Conservation (phyloP, 2,329 filamentous ascomycete species). For the Stachybotrys echinatus region DNA sequence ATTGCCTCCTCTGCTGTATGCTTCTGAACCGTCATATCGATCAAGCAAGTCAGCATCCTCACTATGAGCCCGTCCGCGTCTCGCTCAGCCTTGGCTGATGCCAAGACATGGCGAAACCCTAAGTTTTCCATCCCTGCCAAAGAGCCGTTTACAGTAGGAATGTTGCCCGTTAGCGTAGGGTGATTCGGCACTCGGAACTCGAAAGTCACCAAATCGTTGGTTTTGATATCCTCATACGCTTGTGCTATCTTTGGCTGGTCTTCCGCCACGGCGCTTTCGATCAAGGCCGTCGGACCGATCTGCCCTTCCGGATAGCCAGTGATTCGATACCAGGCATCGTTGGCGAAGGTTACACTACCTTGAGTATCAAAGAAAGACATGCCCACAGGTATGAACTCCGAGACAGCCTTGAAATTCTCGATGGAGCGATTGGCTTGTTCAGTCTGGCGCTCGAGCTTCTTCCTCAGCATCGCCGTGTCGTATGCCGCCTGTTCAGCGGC, state of each 20-base stretch:
- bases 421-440: slow-evolving; percentile 48
- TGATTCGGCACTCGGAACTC: slow-evolving; percentile 35
- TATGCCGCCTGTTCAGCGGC: slow-evolving; percentile 55
- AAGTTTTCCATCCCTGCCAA: slow-evolving; percentile 17
- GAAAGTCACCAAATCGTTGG: slow-evolving; percentile 33
- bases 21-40: slow-evolving; percentile 46
- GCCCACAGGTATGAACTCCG: slow-evolving; percentile 68
- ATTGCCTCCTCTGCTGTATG: slow-evolving; percentile 42
- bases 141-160: slow-evolving; percentile 7
- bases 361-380: slow-evolving; percentile 64
- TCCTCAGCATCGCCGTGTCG: slow-evolving; percentile 60
- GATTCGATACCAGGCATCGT: slow-evolving; percentile 58
- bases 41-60: slow-evolving; percentile 43
- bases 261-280: slow-evolving; percentile 40
- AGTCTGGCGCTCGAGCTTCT: slow-evolving; percentile 55
- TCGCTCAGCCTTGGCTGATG: slow-evolving; percentile 41
- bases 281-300: slow-evolving; percentile 27
- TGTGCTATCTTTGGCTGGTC: slow-evolving; percentile 34
- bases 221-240: slow-evolving; percentile 35
- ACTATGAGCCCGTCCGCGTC: slow-evolving; percentile 35
- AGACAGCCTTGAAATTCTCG: slow-evolving; percentile 63
- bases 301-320: slow-evolving; percentile 35
- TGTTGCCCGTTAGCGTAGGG: background rate
- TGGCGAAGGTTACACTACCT: slow-evolving; percentile 65
- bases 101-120: slow-evolving; percentile 38